Evolutionary conservation across 2,329 filamentous ascomycete species (phyloP).

Genomic region (Pseudogymnoascus sp.): DNA sequence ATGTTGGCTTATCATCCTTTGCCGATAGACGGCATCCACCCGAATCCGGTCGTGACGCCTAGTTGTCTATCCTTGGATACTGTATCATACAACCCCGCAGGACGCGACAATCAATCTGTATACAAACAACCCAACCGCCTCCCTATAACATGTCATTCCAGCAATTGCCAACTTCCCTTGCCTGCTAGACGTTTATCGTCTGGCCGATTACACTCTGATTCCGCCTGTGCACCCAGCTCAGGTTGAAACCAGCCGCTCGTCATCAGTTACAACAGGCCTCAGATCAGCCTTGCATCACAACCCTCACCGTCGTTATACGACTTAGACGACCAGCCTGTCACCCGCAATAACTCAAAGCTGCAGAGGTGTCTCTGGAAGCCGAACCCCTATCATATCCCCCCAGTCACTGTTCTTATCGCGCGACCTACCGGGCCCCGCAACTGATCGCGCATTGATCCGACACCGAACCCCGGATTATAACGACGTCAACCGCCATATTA

Average conservation of each 20-base stretch:
- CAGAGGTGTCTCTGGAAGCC: not conserved
- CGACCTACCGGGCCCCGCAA: not conserved
- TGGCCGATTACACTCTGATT: slow-evolving; percentile 35
- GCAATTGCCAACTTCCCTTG: slow-evolving; percentile 15
- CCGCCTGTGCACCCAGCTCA: slow-evolving; percentile 38
- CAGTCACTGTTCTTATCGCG: not conserved
- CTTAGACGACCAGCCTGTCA: slow-evolving; percentile 18
- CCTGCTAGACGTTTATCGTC: slow-evolving; percentile 39
- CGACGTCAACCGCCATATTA: not conserved
- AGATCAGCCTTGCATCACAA: slow-evolving; percentile 12
- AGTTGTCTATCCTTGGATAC: slow-evolving; percentile 7
- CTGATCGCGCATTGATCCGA: not conserved
- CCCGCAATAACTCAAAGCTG: not conserved
- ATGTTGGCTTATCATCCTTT: slow-evolving; percentile 1
- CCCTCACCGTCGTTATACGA: slow-evolving; percentile 10
- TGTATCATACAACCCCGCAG: slow-evolving; percentile 9
- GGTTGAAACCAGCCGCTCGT: slow-evolving; percentile 36
- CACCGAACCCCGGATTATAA: not conserved
- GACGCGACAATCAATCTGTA: slow-evolving; percentile 16
- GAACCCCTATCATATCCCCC: not conserved
- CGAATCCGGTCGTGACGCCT: slow-evolving; percentile 8
- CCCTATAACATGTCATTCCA: slow-evolving; percentile 17
- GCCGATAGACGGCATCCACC: slow-evolving; percentile 7
- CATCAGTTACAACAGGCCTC: slow-evolving; percentile 34
- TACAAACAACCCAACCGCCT: slow-evolving; percentile 15